Base-by-base conservation (phyloP, 306 rosid genomes). In the Prunus mira region DNA sequence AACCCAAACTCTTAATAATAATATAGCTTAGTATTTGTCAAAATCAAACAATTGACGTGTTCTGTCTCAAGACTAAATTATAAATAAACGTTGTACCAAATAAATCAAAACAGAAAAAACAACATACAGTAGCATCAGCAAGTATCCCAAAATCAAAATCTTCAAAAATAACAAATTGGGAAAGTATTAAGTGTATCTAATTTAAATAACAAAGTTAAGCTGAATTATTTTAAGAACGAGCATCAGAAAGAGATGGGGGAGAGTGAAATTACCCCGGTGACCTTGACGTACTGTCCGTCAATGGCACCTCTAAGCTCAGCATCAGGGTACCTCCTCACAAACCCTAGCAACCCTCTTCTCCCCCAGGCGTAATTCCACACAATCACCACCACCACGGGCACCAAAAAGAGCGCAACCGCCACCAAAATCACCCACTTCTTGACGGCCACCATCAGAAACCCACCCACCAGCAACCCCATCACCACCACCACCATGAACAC, bases 231-330 rank as follows among this genome's bases (percentile, higher is more conserved):
- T 60, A 60, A 12, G 19, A 60, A 30, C 19, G 2, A 27, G 38
- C 65, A 60, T 51, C 54, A 28, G 49, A 18, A 45, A 61, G 65
- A 38, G 62, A 64, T 18, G 54, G 5, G 17, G 41, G 27, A 49
- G 20, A 32, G 34, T 11, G 57, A 22, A 81, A 79, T 82, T 93
- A 93, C 99, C 99, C 99, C 99, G 1, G 99, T 95, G 71, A 95
- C 98, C 93, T 95, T 95, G 76, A 95, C 98, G 81, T 85, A 95
- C 82, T 95, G 97, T 76, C 99, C 99, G 85, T 91, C 93, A 81
- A 80, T 79, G 79, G 99, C 98, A 52, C 98, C 96, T 79, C 99
- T 91, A 52, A 95, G 92, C 82, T 92, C 97, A 71, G 96, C 93
- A 76, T 95, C 97, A 60, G 98, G 98, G 52, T 86, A 87, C 78